A percentile compares a stretch with the other conserved stretches of the same genome.
These are phyloP conservation scores for Fagus sylvatica DNA, from an alignment of 306 rosid genomes.

Conservation along the genomic window DNA sequence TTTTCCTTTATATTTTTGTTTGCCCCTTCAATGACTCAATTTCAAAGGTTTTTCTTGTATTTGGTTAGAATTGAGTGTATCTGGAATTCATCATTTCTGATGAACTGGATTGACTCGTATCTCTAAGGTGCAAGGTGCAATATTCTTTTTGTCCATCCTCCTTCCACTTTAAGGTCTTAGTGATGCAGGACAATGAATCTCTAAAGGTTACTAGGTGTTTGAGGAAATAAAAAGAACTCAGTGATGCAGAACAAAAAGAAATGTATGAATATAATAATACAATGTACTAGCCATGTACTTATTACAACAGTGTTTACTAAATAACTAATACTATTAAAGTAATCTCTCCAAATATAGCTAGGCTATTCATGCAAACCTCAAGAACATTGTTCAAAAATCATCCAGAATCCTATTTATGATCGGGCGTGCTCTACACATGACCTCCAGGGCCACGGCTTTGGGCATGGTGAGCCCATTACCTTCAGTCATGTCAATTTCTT, in stretches of 20 bases:
- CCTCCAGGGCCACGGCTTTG: too few relatives aligned
- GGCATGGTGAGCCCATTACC: too few relatives aligned
- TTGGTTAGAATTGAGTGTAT: not conserved
- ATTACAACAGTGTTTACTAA: too few relatives aligned
- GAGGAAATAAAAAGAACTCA: not conserved
- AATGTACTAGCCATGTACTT: too few relatives aligned
- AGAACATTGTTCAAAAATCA: too few relatives aligned
- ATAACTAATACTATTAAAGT: too few relatives aligned
- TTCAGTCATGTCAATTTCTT: too few relatives aligned
- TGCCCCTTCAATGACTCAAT: not conserved
- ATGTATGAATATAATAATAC: too few relatives aligned
- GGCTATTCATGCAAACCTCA: too few relatives aligned
- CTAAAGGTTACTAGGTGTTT: not conserved
- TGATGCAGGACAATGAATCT: not conserved
- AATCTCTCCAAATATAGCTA: too few relatives aligned
- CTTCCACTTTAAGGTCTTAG: not conserved
- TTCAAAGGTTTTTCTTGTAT: not conserved
- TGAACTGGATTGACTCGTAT: not conserved
- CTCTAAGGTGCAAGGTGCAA: not conserved
- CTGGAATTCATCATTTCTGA: not conserved
- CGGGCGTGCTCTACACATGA: too few relatives aligned
- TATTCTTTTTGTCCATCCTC: not conserved
- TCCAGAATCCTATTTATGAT: too few relatives aligned
- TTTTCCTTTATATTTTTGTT: not conserved
- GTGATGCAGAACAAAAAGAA: slow-evolving; percentile 21